Evolutionary conservation across 257 asterid genomes (phyloP), one percentile per base, ranked within the genome.

Genomic region (Solanum clarkiae): DNA sequence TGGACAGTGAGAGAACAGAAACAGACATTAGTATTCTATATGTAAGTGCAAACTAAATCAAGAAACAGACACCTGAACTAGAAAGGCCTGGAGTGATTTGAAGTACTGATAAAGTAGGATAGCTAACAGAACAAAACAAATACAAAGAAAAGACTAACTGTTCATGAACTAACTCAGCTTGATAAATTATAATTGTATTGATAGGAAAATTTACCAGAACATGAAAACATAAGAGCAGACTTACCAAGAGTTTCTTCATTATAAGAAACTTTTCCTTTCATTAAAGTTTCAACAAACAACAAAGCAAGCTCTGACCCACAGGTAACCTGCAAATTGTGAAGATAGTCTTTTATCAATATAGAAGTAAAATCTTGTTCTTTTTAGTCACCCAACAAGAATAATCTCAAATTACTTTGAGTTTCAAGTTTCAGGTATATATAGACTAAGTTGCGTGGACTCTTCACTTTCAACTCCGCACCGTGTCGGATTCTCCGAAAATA

Each of bases 241-340:
- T 85, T 80, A 95, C 99, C 99, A 88, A 96, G 93, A 85, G 88
- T 87, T 80, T 93, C 92, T 12, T 93, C 95, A 44, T 92, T 88
- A 51, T 86, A 96, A 63, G 96, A 90, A 87, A 89, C n/a, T 84
- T 93, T 93, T 86, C 97, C 98, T 89, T 95, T 95, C 79, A 91
- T 94, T 84, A 96, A 98, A 55, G 93, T 92, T 69, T 94, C 99
- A 86, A 94, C 97, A 53, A 92, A 96, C 90, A 92, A 47, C 86
- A 94, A 90, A 77, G 98, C 98, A 90, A 96, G 98, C 93, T 96
- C 99, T 60, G 97, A 92, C 84, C 98, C 99, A 89, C 99, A 96
- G 7, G 97, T 96, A 81, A 94, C 93, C 99, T 96, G 89, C 81
- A 81, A 86, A 85, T 74, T 75, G 87, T 84, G 66, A 51, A 77